Evolutionary conservation across 768 basidiomycete species (phyloP).

Genomic region (Termitomyces sp.): DNA sequence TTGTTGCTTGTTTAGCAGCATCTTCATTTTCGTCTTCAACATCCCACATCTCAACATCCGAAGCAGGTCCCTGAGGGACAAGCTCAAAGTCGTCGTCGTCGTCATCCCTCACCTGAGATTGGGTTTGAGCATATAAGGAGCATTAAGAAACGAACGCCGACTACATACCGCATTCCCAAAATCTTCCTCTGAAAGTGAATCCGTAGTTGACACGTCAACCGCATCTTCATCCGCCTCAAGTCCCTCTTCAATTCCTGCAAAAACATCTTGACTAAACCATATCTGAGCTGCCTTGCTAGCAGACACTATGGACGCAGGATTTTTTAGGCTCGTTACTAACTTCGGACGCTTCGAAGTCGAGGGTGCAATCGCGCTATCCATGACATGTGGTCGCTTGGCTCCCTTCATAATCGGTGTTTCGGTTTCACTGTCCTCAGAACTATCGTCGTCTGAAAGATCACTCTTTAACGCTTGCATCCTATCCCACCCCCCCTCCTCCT

Average conservation of each 20-base stretch:
- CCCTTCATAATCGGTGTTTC: slow-evolving; percentile 11
- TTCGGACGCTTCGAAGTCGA: slow-evolving; percentile 47
- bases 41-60: slow-evolving; percentile 74
- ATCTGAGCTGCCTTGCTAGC: slow-evolving; percentile 63
- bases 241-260: slow-evolving; percentile 59
- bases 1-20: slow-evolving; percentile 57
- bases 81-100: slow-evolving; percentile 70
- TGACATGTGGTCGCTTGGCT: slow-evolving; percentile 42
- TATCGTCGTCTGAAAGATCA: slow-evolving; percentile 50
- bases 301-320: slow-evolving; percentile 26
- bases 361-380: slow-evolving; percentile 13
- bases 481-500: slow-evolving; percentile 69
- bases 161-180: slow-evolving; percentile 14
- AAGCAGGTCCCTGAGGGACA: slow-evolving; percentile 61
- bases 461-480: slow-evolving; percentile 54
- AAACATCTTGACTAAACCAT: slow-evolving; percentile 97
- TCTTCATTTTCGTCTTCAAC: slow-evolving; percentile 76
- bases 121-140: not conserved
- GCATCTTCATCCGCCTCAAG: slow-evolving; percentile 19
- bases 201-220: slow-evolving; percentile 19
- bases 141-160: not conserved
- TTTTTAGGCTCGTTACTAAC: slow-evolving; percentile 46
- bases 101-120: slow-evolving; percentile 18
- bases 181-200: slow-evolving; percentile 19
- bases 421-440: slow-evolving; percentile 40